These are phyloP conservation scores for Penicillium ochrochloron DNA, from an alignment of 495 filamentous ascomycete genomes.

Conservation along the genomic window DNA sequence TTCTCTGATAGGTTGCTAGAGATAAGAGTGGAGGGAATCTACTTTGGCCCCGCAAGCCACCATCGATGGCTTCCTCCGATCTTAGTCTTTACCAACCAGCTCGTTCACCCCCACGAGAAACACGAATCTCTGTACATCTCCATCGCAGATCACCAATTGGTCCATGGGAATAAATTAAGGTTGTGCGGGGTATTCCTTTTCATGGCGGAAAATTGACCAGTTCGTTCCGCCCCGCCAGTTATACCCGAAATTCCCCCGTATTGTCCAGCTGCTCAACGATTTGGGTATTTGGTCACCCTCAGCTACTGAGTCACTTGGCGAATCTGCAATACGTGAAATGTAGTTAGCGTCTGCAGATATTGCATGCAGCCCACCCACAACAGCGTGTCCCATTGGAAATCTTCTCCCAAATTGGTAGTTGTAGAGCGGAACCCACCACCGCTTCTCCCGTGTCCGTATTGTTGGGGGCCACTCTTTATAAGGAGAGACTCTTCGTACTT, in stretches of 20 bases:
- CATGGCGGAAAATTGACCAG: background rate
- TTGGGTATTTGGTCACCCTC: background rate
- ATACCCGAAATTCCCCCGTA: background rate
- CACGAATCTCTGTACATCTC: too few relatives aligned
- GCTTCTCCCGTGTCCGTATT: background rate
- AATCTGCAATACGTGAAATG: background rate
- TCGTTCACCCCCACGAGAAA: too few relatives aligned
- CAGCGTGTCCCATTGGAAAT: background rate
- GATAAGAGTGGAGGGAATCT: background rate
- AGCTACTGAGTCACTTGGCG: background rate
- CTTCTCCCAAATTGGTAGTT: background rate
- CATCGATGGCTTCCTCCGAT: background rate
- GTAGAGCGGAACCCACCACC: conserved; percentile 4
- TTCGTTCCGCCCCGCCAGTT: background rate
- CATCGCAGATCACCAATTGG: background rate
- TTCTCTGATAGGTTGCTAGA: background rate
- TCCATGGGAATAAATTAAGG: background rate
- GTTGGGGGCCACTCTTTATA: background rate
- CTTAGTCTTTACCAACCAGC: too few relatives aligned
- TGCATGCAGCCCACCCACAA: background rate
- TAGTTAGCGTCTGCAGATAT: background rate
- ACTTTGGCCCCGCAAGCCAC: background rate
- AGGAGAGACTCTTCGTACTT: background rate
- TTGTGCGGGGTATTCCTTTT: background rate
- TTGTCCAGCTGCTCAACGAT: background rate